Conservation (phyloP, 805 yeast genomes). For the Spathaspora girioi region DNA sequence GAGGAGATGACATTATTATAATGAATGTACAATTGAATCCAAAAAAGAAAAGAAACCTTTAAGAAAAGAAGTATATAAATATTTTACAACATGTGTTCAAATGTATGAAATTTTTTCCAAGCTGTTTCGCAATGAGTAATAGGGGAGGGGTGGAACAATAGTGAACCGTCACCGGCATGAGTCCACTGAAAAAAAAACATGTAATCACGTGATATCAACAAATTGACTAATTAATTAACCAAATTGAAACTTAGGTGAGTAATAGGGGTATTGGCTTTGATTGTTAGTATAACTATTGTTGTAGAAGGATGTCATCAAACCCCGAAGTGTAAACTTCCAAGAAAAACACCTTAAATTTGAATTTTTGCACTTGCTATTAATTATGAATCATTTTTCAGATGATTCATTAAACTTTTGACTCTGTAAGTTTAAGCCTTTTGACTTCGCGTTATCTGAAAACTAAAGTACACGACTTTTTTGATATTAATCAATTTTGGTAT, state of each 20-base stretch:
- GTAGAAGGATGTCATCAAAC: neutral
- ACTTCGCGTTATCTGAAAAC: neutral
- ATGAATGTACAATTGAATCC: neutral
- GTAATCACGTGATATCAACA: neutral
- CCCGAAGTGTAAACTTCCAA: neutral
- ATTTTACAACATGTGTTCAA: neutral
- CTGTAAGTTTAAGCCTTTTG: neutral
- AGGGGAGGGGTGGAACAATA: neutral
- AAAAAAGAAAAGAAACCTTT: neutral
- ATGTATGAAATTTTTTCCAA: neutral
- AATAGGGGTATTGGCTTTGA: neutral
- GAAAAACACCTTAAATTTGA: neutral
- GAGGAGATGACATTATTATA: constrained; percentile 58
- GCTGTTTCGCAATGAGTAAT: neutral
- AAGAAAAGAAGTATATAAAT: neutral
- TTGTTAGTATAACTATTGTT: neutral
- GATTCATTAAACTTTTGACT: neutral
- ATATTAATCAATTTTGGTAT: too few relatives aligned
- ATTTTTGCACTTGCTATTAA: neutral
- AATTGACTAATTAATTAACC: neutral
- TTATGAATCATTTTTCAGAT: neutral
- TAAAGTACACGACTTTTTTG: neutral
- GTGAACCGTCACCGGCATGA: neutral
- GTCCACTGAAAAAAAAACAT: neutral
- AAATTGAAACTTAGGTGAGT: neutral